Evolutionary conservation across 2,329 filamentous ascomycete species (phyloP).

Genomic region (Sporothrix variecibatus): DNA sequence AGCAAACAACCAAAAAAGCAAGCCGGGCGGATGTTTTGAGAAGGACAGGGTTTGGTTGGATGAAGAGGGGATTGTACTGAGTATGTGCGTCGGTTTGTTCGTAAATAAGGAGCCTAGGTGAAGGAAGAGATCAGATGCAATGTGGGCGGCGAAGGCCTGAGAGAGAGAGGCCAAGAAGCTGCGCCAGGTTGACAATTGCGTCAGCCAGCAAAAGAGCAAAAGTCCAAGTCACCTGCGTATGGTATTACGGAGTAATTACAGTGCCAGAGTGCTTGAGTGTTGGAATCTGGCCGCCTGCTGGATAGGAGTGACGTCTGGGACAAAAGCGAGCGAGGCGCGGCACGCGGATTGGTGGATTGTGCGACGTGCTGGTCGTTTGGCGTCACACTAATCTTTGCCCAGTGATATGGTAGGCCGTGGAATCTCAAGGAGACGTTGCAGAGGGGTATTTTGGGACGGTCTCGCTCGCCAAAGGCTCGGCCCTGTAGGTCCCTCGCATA

Average conservation of each 20-base stretch:
- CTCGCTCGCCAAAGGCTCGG: neutral
- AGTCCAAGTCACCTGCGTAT: conserved; percentile 17
- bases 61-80: too few species aligned
- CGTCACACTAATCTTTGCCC: neutral
- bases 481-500: neutral
- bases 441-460: neutral
- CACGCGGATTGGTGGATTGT: conserved; percentile 9
- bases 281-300: neutral
- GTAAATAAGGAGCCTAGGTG: neutral
- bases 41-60: neutral
- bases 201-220: conserved; percentile 12
- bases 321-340: neutral
- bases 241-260: neutral
- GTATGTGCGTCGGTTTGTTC: neutral
- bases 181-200: conserved; percentile 10
- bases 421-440: neutral
- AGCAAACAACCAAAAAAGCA: conserved; percentile 20
- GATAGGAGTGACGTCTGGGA: conserved; percentile 5
- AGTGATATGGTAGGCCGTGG: neutral
- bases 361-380: neutral
- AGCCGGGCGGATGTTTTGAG: neutral
- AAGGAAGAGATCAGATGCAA: conserved; percentile 24
- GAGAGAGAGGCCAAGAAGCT: neutral
- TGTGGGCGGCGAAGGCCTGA: conserved; percentile 26
- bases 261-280: neutral